Evolutionary conservation across 371 early-diverging fungal genomes (phyloP), one percentile per base, ranked within the genome.

Genomic region (Apophysomyces variabilis): DNA sequence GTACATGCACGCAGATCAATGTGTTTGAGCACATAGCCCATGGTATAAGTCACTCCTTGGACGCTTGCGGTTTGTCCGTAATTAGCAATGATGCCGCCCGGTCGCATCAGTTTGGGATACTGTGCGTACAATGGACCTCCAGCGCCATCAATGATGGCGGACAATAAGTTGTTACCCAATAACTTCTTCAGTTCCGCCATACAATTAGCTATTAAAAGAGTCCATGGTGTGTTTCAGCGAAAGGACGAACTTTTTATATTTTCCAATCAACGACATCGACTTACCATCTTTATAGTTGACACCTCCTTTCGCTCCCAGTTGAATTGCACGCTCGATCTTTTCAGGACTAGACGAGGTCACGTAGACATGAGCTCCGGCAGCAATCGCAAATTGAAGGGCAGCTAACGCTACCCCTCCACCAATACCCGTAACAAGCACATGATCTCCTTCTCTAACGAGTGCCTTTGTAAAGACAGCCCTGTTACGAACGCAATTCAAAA

Each of bases 371-470:
- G 91, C 91, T 14, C 91, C 91, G 6, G 73, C 80, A 36, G 90
- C 88, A 8, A 90, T 82, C 18, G 87, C 84, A 67, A 92, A 89
- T 60, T 87, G 86, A 39, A 92, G 70, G 5, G 89, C 90, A 69
- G 83, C 78, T 36, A 91, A 66, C 0, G 92, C 92, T 39, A 92
- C 92, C 60, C 92, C 92, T 47, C 92, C 92, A 18, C 87, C 90
- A 69, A 92, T 90, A 39, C 92, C 92, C 26, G 91, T 85, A 54
- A 92, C 79, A n/a, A 92, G 70, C 3, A 92, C 87, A 68, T 84
- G 81, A 18, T 87, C 83, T 8, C 83, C 89, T 14, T 73, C 68
- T 58, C 70, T 66, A 21, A 89, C 84, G 26, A 82, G 66, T 2
- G 83, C 90, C 56, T 88, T 88, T 16, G 87, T 85, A 47, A 88